These are phyloP conservation scores for Penicillium desertorum DNA, from an alignment of 495 filamentous ascomycete genomes.

Conservation along the genomic window DNA sequence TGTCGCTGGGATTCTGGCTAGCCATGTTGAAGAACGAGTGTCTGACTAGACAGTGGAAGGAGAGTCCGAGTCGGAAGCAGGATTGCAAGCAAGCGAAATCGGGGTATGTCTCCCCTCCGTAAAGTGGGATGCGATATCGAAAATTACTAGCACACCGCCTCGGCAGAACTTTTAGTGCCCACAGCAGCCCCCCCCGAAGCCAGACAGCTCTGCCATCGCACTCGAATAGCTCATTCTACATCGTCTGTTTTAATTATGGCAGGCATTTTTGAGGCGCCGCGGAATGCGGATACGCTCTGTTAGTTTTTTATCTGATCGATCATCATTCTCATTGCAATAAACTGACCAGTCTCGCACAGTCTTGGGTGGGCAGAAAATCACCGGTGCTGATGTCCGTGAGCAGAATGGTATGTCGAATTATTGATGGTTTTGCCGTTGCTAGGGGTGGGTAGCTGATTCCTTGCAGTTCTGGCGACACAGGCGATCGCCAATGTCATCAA, in stretches of 20 bases:
- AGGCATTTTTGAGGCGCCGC: slow-evolving; percentile 83
- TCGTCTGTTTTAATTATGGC: slow-evolving; percentile 58
- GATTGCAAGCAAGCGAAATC: slow-evolving; percentile 20
- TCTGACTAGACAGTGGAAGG: slow-evolving; percentile 23
- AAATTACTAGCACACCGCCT: slow-evolving; percentile 42
- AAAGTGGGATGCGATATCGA: slow-evolving; percentile 46
- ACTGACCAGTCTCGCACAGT: slow-evolving; percentile 54
- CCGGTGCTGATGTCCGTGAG: slow-evolving; percentile 90
- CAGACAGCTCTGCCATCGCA: slow-evolving; percentile 39
- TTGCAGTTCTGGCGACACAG: slow-evolving; percentile 84
- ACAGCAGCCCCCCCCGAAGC: slow-evolving; percentile 31
- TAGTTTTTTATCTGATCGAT: slow-evolving; percentile 26
- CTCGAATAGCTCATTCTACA: slow-evolving; percentile 24
- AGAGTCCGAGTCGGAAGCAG: slow-evolving; percentile 21
- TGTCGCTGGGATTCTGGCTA: slow-evolving; percentile 37
- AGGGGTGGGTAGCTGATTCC: slow-evolving; percentile 12
- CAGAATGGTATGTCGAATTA: slow-evolving; percentile 71
- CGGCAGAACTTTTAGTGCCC: slow-evolving; percentile 51
- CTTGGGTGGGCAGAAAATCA: slow-evolving; percentile 92
- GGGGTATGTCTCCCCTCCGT: slow-evolving; percentile 29
- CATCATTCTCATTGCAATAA: slow-evolving; percentile 1
- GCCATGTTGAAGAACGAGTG: slow-evolving; percentile 38
- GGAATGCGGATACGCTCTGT: slow-evolving; percentile 86
- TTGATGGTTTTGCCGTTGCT: neutral
- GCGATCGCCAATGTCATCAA: slow-evolving; percentile 98